Evolutionary conservation across 164 flowering plant genomes (phyloP).

Genomic region (Vitis rotundifolia): DNA sequence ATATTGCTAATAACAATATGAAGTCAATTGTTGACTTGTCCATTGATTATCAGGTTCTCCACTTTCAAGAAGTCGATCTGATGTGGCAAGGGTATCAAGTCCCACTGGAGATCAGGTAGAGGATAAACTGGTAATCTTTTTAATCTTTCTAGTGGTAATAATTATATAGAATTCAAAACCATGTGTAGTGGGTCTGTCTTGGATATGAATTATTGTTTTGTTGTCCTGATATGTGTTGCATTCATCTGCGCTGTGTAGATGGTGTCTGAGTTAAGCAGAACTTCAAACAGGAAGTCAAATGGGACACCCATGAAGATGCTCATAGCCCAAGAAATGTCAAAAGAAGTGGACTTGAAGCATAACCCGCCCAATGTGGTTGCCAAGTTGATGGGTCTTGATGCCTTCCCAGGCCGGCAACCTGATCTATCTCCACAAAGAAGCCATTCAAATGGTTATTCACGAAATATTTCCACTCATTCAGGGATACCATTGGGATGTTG

Average conservation of each 20-base stretch:
- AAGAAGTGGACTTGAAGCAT: constrained; percentile 58
- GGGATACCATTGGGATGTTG: constrained; percentile 34
- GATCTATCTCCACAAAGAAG: constrained; percentile 37
- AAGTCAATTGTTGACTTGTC: constrained; percentile 8
- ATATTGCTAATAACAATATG: not conserved
- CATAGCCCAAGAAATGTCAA: constrained; percentile 89
- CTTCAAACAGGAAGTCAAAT: constrained; percentile 45
- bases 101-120: constrained; percentile 45
- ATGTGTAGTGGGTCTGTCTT: too few relatives aligned
- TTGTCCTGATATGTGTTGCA: constrained; percentile 8
- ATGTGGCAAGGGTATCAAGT: constrained; percentile 40
- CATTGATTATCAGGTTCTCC: constrained; percentile 44
- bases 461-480: constrained; percentile 29
- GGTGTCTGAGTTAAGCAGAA: constrained; percentile 47
- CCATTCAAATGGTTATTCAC: constrained; percentile 37
- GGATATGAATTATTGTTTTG: constrained; percentile 7
- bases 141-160: not conserved
- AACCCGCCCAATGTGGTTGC: constrained; percentile 87
- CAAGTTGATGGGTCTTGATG: constrained; percentile 95
- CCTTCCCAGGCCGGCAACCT: constrained; percentile 58
- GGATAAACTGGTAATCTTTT: constrained; percentile 56
- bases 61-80: constrained; percentile 53
- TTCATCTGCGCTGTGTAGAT: constrained; percentile 44
- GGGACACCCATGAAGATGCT: constrained; percentile 96
- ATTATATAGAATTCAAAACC: not conserved